Evolutionary conservation across 805 yeast genomes (phyloP).

Genomic region (Metschnikowia koreensis): DNA sequence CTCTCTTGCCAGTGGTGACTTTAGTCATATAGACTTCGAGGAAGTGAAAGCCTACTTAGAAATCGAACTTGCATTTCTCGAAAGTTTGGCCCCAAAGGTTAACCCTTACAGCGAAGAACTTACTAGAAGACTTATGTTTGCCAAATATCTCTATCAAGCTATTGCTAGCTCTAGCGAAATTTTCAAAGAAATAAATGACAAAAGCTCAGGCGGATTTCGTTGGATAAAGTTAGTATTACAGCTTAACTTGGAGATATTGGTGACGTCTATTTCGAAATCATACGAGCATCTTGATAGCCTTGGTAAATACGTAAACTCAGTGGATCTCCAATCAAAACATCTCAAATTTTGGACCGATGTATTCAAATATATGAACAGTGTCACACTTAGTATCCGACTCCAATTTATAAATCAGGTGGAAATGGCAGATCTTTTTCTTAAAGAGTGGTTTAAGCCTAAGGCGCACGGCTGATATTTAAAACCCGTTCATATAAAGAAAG

Average conservation of each 20-base stretch:
- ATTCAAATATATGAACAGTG: neutral
- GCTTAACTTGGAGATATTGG: neutral
- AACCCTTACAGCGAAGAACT: neutral
- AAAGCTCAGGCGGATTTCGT: neutral
- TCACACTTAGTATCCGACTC: neutral
- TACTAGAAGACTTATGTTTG: neutral
- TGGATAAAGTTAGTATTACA: neutral
- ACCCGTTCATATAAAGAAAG: no score
- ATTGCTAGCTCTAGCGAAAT: neutral
- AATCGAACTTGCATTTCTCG: neutral
- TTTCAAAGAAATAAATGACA: neutral
- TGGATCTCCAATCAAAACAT: neutral
- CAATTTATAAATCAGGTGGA: neutral
- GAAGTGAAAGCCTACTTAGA: neutral
- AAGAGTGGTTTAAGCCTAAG: no score
- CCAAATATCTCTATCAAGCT: neutral
- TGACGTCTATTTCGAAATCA: neutral
- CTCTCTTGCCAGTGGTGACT: neutral
- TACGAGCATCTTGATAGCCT: neutral
- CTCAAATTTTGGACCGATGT: neutral
- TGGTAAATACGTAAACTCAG: neutral
- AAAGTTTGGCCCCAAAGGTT: neutral
- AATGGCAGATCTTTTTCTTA: neutral
- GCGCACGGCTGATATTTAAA: no score
- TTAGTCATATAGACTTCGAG: neutral